These are phyloP conservation scores for Russula lepida DNA, from an alignment of 768 basidiomycete genomes.

Conservation along the genomic window DNA sequence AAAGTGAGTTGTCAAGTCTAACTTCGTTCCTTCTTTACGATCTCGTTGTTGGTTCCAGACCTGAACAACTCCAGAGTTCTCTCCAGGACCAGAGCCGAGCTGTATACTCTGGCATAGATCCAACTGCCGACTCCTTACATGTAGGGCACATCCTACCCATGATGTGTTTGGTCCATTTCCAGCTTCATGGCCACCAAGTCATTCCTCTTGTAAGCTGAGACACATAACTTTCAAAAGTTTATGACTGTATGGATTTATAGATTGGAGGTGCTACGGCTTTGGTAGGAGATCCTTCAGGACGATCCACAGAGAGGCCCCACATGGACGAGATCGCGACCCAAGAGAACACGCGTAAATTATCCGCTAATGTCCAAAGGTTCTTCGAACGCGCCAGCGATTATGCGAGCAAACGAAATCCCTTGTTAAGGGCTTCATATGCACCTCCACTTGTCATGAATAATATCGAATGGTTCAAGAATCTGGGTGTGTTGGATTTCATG, in stretches of 20 bases:
- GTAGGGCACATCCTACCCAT: slow-evolving; percentile 91
- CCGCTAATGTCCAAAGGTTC: slow-evolving; percentile 58
- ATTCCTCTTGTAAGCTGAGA: slow-evolving; percentile 68
- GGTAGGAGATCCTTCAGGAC: slow-evolving; percentile 95
- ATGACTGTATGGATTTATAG: slow-evolving; percentile 34
- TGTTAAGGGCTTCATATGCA: slow-evolving; percentile 9
- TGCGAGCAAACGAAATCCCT: slow-evolving; percentile 29
- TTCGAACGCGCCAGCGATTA: slow-evolving; percentile 60
- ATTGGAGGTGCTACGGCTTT: slow-evolving; percentile 94
- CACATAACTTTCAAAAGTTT: neutral
- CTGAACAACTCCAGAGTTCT: slow-evolving; percentile 14
- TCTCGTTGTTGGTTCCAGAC: neutral
- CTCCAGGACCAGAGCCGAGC: slow-evolving; percentile 31
- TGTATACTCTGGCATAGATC: slow-evolving; percentile 87
- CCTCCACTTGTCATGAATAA: slow-evolving; percentile 49
- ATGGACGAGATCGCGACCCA: slow-evolving; percentile 53
- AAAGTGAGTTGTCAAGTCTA: slow-evolving; percentile 7
- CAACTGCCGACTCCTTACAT: slow-evolving; percentile 83
- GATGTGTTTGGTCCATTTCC: slow-evolving; percentile 82
- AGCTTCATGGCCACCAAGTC: slow-evolving; percentile 69
- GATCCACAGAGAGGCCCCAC: slow-evolving; percentile 68
- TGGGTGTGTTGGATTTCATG: slow-evolving; percentile 79
- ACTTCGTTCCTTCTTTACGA: neutral
- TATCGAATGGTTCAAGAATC: slow-evolving; percentile 65
- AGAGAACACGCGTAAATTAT: slow-evolving; percentile 57